A percentile compares a stretch with the other conserved stretches of the same genome.
These are phyloP conservation scores for Tubosaeta brunneosetosa DNA, from an alignment of 768 basidiomycete species.

Conservation along the genomic window DNA sequence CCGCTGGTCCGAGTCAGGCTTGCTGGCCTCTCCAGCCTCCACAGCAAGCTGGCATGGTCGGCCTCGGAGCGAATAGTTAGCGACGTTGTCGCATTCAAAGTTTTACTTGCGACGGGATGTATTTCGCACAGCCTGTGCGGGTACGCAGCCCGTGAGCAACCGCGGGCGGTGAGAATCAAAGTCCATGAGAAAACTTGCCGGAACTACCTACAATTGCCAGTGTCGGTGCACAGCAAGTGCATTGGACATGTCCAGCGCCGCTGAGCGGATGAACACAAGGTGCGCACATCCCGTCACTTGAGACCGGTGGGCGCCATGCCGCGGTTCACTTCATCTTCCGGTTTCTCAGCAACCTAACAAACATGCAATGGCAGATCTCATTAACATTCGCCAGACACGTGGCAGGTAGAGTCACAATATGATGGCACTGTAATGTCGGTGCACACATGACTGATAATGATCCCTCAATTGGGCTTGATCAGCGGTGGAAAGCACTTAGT, in stretches of 20 bases:
- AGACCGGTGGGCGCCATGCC: not conserved
- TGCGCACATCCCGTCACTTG: not conserved
- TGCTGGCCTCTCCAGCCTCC: not conserved
- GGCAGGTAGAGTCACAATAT: slow-evolving; percentile 3
- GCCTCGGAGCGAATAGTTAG: not conserved
- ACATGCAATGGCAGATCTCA: slow-evolving; percentile 11
- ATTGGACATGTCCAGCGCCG: not conserved
- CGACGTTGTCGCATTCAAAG: slow-evolving; percentile 1
- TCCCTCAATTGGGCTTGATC: slow-evolving; percentile 17
- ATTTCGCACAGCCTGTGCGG: slow-evolving; percentile 21
- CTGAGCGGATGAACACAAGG: not conserved
- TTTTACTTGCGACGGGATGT: not conserved
- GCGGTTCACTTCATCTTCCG: not conserved
- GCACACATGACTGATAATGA: slow-evolving; percentile 8
- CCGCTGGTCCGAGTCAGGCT: not conserved
- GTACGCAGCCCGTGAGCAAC: slow-evolving; percentile 18
- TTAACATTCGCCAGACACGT: slow-evolving; percentile 11
- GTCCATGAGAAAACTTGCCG: slow-evolving; percentile 17
- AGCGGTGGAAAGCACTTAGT: slow-evolving; percentile 15
- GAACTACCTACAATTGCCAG: slow-evolving; percentile 14
- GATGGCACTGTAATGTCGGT: slow-evolving; percentile 9
- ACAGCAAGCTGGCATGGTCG: not conserved
- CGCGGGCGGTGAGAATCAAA: slow-evolving; percentile 21
- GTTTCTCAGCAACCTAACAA: slow-evolving; percentile 15
- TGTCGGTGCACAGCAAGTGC: slow-evolving; percentile 17